Conservation (phyloP, 768 basidiomycete species). For the Xerocomus spinulosus region DNA sequence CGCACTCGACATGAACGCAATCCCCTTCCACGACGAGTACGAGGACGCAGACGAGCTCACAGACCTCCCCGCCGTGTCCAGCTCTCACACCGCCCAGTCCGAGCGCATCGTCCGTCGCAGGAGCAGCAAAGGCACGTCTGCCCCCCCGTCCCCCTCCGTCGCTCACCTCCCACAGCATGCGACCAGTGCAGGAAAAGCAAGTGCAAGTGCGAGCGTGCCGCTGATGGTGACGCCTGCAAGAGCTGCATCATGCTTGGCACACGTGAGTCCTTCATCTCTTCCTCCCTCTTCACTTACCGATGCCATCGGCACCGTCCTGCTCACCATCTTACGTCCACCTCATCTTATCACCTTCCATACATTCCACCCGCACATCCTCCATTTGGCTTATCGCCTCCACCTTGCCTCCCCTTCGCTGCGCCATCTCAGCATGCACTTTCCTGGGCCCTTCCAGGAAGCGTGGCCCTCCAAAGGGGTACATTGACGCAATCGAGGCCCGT, state of each 20-base stretch:
- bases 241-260: constrained; percentile 72
- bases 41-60: constrained; percentile 55
- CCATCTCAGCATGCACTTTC: constrained; percentile 62
- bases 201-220: constrained; percentile 78
- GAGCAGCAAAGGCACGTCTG: constrained; percentile 65
- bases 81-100: constrained; percentile 15
- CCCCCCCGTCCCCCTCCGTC: background rate
- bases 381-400: constrained; percentile 13
- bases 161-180: constrained; percentile 50
- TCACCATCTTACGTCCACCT: background rate
- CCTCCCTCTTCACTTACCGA: constrained; percentile 7
- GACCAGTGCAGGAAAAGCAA: constrained; percentile 88
- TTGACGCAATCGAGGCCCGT: constrained; percentile 89
- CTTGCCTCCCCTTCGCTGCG: constrained; percentile 12
- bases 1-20: constrained; percentile 24
- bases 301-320: constrained; percentile 9
- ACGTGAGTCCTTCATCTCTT: constrained; percentile 40
- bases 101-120: constrained; percentile 61
- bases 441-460: constrained; percentile 77
- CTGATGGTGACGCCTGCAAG: constrained; percentile 62
- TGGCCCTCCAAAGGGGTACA: constrained; percentile 91
- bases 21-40: constrained; percentile 58
- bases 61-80: constrained; percentile 36
- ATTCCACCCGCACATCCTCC: constrained; percentile 15
- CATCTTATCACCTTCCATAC: constrained; percentile 11